Evolutionary conservation across 2,329 filamentous ascomycete species (phyloP).

Genomic region (Mollisia scopiformis): DNA sequence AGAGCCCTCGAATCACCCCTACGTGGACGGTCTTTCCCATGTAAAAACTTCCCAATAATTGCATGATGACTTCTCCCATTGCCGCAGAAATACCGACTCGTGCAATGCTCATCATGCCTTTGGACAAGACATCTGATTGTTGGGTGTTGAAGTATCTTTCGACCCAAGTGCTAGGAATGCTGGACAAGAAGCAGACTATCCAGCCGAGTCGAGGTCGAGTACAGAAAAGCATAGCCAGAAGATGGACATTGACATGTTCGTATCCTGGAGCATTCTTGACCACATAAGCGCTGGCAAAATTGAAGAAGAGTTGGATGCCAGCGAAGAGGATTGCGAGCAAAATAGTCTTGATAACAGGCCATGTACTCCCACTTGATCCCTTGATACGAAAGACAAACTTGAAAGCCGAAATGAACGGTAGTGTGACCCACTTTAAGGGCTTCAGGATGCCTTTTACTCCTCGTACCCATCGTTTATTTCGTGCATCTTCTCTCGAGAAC

Average conservation of each 20-base stretch:
- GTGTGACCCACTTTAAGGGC: neutral
- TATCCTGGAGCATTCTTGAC: neutral
- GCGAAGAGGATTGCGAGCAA: neutral
- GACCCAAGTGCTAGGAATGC: neutral
- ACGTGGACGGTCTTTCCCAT: neutral
- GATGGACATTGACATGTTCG: neutral
- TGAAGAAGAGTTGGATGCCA: neutral
- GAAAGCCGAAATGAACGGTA: neutral
- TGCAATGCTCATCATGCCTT: neutral
- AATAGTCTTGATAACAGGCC: neutral
- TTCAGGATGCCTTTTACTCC: neutral
- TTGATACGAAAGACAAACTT: neutral
- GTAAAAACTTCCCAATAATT: neutral
- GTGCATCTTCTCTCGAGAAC: neutral
- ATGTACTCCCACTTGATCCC: neutral
- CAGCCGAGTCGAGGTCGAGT: slow-evolving; percentile 3
- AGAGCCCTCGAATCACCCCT: neutral
- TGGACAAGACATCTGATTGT: neutral
- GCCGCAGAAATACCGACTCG: neutral
- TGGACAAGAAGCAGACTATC: neutral
- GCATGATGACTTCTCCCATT: slow-evolving; percentile 1
- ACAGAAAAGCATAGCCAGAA: slow-evolving; percentile 2
- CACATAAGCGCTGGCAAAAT: neutral
- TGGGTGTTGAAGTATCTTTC: neutral
- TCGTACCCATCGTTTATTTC: neutral